These are phyloP conservation scores for Verticillium dahliae DNA, from an alignment of 2,329 filamentous ascomycete species.

Conservation along the genomic window DNA sequence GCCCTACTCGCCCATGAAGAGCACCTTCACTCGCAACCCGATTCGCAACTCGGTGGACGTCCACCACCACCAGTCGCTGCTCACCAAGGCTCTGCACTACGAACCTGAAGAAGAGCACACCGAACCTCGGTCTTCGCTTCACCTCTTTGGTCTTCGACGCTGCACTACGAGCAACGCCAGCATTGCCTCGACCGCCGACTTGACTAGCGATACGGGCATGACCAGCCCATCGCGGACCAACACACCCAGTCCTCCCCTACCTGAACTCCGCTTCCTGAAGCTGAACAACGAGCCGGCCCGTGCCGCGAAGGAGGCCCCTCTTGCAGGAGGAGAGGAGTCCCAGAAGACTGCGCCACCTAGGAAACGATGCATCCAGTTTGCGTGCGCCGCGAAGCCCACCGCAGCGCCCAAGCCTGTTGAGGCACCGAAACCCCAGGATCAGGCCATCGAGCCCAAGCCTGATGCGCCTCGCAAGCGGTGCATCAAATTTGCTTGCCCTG, in stretches of 20 bases:
- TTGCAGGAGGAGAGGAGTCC: conserved; percentile 50
- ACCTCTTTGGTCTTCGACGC: conserved; percentile 38
- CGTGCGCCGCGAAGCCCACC: conserved; percentile 63
- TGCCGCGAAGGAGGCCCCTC: conserved; percentile 42
- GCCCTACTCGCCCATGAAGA: conserved; percentile 18
- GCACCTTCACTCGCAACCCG: conserved; percentile 39
- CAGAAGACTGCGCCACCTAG: conserved; percentile 32
- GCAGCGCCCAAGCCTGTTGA: conserved; percentile 22
- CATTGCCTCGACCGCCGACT: conserved; percentile 75
- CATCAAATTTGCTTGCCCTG: conserved; percentile 70
- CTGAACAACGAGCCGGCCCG: conserved; percentile 22
- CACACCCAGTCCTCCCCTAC: conserved; percentile 81
- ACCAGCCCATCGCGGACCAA: conserved; percentile 85
- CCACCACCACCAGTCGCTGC: conserved; percentile 66
- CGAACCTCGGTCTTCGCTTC: conserved; percentile 27
- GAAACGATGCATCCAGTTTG: conserved; percentile 90
- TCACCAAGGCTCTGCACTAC: conserved; percentile 76
- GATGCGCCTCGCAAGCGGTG: conserved; percentile 44
- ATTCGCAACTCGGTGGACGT: conserved; percentile 39
- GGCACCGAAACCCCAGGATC: conserved; percentile 21
- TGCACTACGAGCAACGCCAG: conserved; percentile 78
- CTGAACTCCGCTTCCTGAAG: conserved; percentile 44
- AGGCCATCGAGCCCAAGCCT: conserved; percentile 14
- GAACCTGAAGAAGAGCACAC: conserved; percentile 51
- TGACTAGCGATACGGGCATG: conserved; percentile 90